Evolutionary conservation across 345 rosid genomes (phyloP).

Genomic region (Hirschfeldia incana): DNA sequence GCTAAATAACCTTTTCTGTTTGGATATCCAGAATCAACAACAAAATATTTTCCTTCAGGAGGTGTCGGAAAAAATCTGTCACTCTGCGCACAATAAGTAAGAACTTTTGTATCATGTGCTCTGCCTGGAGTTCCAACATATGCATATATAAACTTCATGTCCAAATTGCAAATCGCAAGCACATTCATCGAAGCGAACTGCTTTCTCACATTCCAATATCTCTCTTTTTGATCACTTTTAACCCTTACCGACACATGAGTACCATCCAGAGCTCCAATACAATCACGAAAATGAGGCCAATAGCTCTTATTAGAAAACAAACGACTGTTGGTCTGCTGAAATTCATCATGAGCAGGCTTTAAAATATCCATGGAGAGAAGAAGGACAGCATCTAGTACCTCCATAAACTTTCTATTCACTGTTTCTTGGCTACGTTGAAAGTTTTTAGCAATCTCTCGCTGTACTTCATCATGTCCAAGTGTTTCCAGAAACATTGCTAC

Average conservation of each 20-base stretch:
- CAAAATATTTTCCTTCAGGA: no score
- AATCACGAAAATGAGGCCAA: not conserved
- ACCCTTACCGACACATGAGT: not conserved
- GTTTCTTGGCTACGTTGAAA: not conserved
- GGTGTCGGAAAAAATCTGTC: not conserved
- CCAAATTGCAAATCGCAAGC: constrained; percentile 8
- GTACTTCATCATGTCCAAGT: not conserved
- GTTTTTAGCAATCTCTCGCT: not conserved
- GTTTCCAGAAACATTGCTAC: not conserved
- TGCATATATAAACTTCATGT: constrained; percentile 4
- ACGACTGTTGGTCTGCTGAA: not conserved
- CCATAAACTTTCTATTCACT: no score
- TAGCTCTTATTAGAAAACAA: not conserved
- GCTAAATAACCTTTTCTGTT: no score
- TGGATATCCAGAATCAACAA: no score
- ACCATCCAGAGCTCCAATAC: not conserved
- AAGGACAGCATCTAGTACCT: not conserved
- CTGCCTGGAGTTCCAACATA: not conserved
- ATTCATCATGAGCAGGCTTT: not conserved
- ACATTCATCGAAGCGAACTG: not conserved
- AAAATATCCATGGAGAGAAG: not conserved
- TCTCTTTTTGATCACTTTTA: no score
- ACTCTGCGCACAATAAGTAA: not conserved
- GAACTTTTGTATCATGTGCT: constrained; percentile 15
- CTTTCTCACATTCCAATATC: constrained; percentile 9